phyloP scores from a whole-genome alignment of 78 protist genomes.

The Chrysochromulina tobinii region DNA sequence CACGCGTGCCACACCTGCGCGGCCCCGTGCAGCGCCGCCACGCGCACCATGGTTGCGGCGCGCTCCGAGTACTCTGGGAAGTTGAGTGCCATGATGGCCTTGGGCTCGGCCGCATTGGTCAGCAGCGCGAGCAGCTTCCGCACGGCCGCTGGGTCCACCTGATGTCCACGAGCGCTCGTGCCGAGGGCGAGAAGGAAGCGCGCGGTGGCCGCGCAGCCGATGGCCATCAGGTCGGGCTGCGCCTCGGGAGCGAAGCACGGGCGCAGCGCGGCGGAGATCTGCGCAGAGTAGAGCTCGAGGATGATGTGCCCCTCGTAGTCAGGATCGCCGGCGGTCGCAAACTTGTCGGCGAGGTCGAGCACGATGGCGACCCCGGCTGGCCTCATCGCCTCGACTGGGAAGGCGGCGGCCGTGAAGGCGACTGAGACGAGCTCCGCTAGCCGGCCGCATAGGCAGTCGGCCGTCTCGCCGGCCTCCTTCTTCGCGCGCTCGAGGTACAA shows the following conservation, averaged over 20 bases:
- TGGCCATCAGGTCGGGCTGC: not conserved
- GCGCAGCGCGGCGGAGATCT: constrained; percentile 14
- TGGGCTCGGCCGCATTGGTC: not conserved
- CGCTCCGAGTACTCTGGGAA: not conserved
- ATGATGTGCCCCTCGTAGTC: not conserved
- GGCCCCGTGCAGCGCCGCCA: not conserved
- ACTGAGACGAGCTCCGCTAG: not conserved
- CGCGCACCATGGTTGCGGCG: not conserved
- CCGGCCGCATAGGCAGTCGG: not conserved
- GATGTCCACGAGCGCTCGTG: not conserved
- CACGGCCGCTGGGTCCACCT: not conserved
- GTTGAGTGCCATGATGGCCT: not conserved
- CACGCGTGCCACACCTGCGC: not conserved
- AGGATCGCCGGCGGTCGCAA: not conserved
- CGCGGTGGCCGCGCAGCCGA: not conserved
- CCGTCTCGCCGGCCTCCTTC: not conserved
- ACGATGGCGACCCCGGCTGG: not conserved
- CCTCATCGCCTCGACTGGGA: not conserved
- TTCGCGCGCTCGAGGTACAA: not conserved
- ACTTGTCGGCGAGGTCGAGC: not conserved
- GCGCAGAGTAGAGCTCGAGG: not conserved
- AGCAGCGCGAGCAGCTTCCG: not conserved
- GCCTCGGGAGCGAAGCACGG: not conserved
- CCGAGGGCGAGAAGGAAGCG: not conserved
- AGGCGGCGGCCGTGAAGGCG: not conserved